Conservation (phyloP, 2,329 filamentous ascomycete genomes). For the Phoma sp. region DNA sequence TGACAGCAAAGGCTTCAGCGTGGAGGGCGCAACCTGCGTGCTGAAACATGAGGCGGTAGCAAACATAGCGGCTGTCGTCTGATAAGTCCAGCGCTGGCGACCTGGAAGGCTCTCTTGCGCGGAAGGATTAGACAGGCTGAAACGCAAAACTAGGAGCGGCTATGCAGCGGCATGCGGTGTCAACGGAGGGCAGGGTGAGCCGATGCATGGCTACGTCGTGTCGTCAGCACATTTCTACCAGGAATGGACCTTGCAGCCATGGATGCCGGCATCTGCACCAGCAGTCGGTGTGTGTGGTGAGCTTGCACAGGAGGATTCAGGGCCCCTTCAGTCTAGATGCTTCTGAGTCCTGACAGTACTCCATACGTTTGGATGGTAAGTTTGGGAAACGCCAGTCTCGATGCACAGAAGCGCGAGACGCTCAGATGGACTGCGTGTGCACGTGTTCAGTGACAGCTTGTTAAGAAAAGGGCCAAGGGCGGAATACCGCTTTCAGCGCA, state of each 20-base stretch:
- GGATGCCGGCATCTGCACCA: not conserved
- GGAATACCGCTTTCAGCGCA: not conserved
- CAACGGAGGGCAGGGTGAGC: not conserved
- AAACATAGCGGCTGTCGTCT: not conserved
- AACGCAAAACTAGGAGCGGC: conserved; percentile 1
- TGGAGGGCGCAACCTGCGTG: not conserved
- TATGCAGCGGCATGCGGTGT: conserved; percentile 9
- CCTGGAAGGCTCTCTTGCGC: not conserved
- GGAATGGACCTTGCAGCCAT: conserved; percentile 4
- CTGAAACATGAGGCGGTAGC: not conserved
- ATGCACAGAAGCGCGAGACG: not conserved
- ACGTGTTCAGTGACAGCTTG: not conserved
- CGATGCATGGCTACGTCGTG: conserved; percentile 1
- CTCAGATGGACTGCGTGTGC: not conserved
- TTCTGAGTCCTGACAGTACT: not conserved
- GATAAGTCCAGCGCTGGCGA: conserved; percentile 7
- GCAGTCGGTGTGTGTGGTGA: not conserved
- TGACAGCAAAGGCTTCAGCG: not conserved
- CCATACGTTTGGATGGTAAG: not conserved
- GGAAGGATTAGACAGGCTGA: conserved; percentile 2
- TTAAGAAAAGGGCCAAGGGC: conserved; percentile 1
- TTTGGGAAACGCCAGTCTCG: conserved; percentile 6
- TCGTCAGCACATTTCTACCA: conserved; percentile 7
- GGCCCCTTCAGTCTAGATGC: conserved; percentile 7
- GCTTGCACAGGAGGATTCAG: not conserved